Evolutionary conservation across 306 rosid species (phyloP).

Genomic region (Crotalaria pallida): DNA sequence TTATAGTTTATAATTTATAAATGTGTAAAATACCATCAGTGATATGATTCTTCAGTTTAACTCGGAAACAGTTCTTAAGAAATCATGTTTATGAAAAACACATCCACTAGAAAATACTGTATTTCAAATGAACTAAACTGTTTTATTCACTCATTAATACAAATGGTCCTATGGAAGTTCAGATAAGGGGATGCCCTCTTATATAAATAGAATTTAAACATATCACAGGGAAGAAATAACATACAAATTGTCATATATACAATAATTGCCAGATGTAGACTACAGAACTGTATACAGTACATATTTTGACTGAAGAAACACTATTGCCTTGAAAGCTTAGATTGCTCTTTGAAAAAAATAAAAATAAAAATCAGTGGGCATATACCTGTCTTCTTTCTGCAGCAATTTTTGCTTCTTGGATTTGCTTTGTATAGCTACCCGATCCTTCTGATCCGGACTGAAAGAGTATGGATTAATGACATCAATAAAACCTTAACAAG

Average conservation of each 20-base stretch:
- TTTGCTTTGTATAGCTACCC: constrained; percentile 35
- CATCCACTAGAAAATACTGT: neutral
- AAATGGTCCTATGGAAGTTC: too few species aligned
- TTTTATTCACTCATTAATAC: neutral
- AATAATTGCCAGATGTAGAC: neutral
- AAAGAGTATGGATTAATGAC: constrained; percentile 9
- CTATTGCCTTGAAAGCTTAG: constrained; percentile 27
- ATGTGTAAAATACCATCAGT: too few species aligned
- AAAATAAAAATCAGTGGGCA: constrained; percentile 69
- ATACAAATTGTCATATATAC: constrained; percentile 12
- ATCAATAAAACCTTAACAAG: neutral
- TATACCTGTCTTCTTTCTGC: constrained; percentile 48
- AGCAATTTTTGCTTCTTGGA: constrained; percentile 57
- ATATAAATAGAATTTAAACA: constrained; percentile 11
- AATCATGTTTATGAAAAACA: neutral
- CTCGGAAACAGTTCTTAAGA: too few species aligned
- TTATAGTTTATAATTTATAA: too few species aligned
- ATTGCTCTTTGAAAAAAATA: constrained; percentile 56
- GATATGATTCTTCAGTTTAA: too few species aligned
- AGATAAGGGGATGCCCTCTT: too few species aligned
- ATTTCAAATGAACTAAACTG: neutral
- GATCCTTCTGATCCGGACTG: constrained; percentile 45
- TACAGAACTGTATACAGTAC: constrained; percentile 13
- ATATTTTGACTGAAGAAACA: neutral
- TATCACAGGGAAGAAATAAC: constrained; percentile 3